Evolutionary conservation across 2,329 filamentous ascomycete species (phyloP).

Genomic region (Monilinia fructigena): DNA sequence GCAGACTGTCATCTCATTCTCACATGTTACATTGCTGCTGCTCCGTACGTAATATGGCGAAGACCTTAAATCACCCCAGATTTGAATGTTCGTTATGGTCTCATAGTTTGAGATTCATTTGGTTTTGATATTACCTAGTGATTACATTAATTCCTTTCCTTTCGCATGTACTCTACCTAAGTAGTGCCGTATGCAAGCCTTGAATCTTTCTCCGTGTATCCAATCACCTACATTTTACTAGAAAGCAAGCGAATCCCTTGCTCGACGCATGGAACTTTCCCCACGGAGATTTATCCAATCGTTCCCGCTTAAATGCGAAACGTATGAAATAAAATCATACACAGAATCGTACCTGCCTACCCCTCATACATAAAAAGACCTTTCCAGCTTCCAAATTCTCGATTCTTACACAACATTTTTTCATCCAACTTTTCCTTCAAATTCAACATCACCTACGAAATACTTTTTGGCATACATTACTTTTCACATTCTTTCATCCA

Average conservation of each 20-base stretch:
- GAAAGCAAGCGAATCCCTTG: not conserved
- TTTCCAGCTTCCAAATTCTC: slow-evolving; percentile 1
- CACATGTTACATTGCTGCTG: slow-evolving; percentile 3
- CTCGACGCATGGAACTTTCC: slow-evolving; percentile 11
- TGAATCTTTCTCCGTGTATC: slow-evolving; percentile 2
- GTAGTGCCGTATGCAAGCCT: not conserved
- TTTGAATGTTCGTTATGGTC: slow-evolving; percentile 1
- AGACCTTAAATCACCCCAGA: slow-evolving; percentile 1
- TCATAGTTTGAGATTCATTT: slow-evolving; percentile 6
- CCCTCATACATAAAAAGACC: slow-evolving; percentile 1
- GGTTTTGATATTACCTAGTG: not conserved
- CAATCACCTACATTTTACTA: not conserved
- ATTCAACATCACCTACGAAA: slow-evolving; percentile 8
- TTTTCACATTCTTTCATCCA: not conserved
- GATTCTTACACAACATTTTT: slow-evolving; percentile 9
- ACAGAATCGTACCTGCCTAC: slow-evolving; percentile 6
- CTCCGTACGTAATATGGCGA: slow-evolving; percentile 1
- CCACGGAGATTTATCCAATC: not conserved
- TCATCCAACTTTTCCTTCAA: slow-evolving; percentile 1
- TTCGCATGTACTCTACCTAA: not conserved
- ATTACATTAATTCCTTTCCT: not conserved
- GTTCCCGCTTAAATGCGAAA: not conserved
- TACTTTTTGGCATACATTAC: not conserved
- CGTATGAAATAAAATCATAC: not conserved
- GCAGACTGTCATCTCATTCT: not conserved